Conservation (phyloP, 2,329 filamentous ascomycete genomes). For the Fusarium hainanense region DNA sequence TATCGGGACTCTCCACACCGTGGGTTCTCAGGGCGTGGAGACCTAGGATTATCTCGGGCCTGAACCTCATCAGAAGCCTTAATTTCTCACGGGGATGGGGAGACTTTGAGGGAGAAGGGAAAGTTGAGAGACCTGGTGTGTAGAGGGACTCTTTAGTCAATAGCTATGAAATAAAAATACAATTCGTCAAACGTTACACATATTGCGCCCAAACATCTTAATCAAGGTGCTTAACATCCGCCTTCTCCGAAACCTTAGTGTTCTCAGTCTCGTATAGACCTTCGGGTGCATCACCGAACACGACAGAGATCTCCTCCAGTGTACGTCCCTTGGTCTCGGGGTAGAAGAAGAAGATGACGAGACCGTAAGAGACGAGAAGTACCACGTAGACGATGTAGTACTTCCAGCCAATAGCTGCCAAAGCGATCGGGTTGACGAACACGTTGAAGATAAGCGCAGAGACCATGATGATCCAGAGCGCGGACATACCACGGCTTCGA, state of each 20-base stretch:
- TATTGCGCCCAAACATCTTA: neutral
- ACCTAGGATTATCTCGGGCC: neutral
- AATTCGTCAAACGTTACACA: neutral
- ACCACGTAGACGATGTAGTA: slow-evolving; percentile 23
- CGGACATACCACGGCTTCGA: slow-evolving; percentile 18
- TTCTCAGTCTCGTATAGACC: slow-evolving; percentile 10
- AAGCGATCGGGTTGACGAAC: slow-evolving; percentile 14
- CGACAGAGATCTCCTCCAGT: slow-evolving; percentile 12
- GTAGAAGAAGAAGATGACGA: slow-evolving; percentile 23
- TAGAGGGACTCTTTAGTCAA: accelerated
- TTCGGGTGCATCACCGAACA: slow-evolving; percentile 18
- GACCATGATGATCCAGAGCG: slow-evolving; percentile 24
- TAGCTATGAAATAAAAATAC: neutral
- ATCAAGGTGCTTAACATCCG: slow-evolving; percentile 16
- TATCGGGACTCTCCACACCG: no score
- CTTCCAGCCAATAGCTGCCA: slow-evolving; percentile 9
- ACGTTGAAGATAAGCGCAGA: slow-evolving; percentile 18
- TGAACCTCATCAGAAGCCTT: neutral
- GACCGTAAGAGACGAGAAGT: slow-evolving; percentile 10
- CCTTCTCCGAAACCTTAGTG: slow-evolving; percentile 12
- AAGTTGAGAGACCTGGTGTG: no score
- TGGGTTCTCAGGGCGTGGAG: neutral
- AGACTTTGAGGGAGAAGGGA: no score
- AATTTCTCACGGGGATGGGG: no score
- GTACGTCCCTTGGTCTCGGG: slow-evolving; percentile 14